Evolutionary conservation across 179 eudicot species (phyloP), one percentile per base, ranked within the genome.

Genomic region (Carnegiea gigantea): DNA sequence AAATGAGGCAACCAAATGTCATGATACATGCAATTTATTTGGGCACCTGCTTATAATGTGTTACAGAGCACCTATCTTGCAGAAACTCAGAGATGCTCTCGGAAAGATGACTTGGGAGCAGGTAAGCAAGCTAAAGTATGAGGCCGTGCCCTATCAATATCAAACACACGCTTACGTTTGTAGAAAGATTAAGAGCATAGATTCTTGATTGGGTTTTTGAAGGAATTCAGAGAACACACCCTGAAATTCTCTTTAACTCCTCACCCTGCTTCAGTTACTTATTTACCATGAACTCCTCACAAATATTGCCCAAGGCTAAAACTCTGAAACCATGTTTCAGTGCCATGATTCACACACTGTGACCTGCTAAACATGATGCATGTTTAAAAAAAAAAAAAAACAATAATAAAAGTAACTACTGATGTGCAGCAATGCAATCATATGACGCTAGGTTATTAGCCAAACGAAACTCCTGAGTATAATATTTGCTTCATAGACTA

Each of bases 1-100:
- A 73, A 28, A 83, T 64, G 20, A 54, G 20, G 57, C 79, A 75
- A 77, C 33, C 7, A 38, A 80, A 38, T 38, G 54, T 49, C 38
- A 77, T 57, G 44, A 14, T 17, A 30, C 10, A 5, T 36, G 21
- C n/a, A n/a, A 54, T 79, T 36, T 57, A 46, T 38, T 15, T 51
- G 38, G 62, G 44, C 6, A 20, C 21, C 44, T 10, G 57, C 60
- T 24, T 65, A 73, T 6, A 17, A 79, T 49, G 24, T 28, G 71
- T 24, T 23, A 6, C 38, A 20, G 18, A 23, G 30, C 70, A 33
- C 7, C 62, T 62, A 38, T 23, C 71, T 46, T 78, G 28, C 17
- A 64, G 60, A 68, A 72, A 54, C 23, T 40, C 12, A 14, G 36
- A 70, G 33, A 36, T 17, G 48, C 30, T 30, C 24, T 24, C 62